Conservation (phyloP, 2,329 filamentous ascomycete species). For the Aspergillus niger region DNA sequence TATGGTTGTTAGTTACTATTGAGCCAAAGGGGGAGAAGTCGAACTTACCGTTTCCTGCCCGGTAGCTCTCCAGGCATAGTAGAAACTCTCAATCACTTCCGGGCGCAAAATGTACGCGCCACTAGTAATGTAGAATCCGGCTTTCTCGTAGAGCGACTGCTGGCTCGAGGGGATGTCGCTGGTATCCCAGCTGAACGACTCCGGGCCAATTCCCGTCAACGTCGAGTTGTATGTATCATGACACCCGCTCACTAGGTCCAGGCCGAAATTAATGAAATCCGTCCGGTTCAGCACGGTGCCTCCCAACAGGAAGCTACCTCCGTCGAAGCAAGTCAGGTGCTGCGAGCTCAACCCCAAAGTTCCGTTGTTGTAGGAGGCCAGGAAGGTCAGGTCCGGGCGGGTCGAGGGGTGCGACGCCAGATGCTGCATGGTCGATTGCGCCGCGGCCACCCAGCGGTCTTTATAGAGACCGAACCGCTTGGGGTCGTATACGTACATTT, state of each 20-base stretch:
- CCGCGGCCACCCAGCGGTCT: constrained; percentile 74
- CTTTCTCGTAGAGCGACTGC: constrained; percentile 61
- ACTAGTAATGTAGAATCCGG: constrained; percentile 71
- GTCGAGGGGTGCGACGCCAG: constrained; percentile 68
- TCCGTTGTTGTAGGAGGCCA: constrained; percentile 41
- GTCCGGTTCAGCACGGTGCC: constrained; percentile 67
- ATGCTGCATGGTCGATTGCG: constrained; percentile 72
- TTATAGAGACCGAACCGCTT: constrained; percentile 64
- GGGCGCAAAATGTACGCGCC: constrained; percentile 69
- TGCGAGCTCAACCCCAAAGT: constrained; percentile 42
- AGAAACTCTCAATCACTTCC: constrained; percentile 81
- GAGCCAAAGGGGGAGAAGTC: not conserved
- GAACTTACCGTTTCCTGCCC: constrained; percentile 59
- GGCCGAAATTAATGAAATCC: constrained; percentile 72
- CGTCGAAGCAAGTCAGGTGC: constrained; percentile 75
- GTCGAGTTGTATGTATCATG: constrained; percentile 71
- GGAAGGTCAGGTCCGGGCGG: constrained; percentile 71
- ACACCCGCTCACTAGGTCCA: constrained; percentile 71
- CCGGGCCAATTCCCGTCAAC: constrained; percentile 74
- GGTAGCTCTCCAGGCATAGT: constrained; percentile 83
- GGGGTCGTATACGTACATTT: constrained; percentile 83
- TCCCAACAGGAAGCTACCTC: constrained; percentile 82
- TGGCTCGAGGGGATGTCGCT: constrained; percentile 52
- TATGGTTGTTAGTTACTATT: constrained; percentile 12
- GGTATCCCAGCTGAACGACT: constrained; percentile 66